Percentiles rank a stretch among this genome's conserved stretches.
Evolutionary conservation across 179 eudicot species (phyloP).

Genomic region (Dionaea muscipula): DNA sequence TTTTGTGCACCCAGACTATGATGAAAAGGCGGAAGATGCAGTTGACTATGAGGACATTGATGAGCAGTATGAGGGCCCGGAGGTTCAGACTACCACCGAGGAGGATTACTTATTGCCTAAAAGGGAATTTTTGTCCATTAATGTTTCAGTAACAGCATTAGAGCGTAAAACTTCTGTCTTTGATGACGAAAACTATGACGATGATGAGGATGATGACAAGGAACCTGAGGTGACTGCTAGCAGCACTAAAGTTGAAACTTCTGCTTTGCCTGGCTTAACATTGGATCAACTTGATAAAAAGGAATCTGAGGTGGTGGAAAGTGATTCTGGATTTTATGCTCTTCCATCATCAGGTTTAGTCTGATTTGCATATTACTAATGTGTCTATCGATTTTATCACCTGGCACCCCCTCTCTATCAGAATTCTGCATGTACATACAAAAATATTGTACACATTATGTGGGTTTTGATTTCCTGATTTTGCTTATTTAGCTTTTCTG

Average conservation of each 20-base stretch:
- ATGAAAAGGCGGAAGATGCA: conserved; percentile 91
- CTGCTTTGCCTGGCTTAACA: conserved; percentile 23
- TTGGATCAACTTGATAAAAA: conserved; percentile 13
- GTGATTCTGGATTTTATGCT: conserved; percentile 14
- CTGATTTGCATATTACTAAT: neutral
- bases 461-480: no score
- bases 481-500: no score
- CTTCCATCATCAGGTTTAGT: conserved; percentile 19
- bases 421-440: no score
- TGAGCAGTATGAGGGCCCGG: conserved; percentile 98
- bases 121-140: conserved; percentile 37
- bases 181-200: conserved; percentile 96
- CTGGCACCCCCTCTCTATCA: no score
- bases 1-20: conserved; percentile 45
- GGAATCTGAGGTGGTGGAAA: conserved; percentile 11
- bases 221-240: conserved; percentile 29
- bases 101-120: conserved; percentile 81
- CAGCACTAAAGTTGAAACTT: conserved; percentile 23
- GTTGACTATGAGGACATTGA: conserved; percentile 96
- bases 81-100: conserved; percentile 67
- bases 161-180: conserved; percentile 48
- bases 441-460: no score
- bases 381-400: neutral
- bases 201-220: conserved; percentile 48
- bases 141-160: conserved; percentile 31